These are phyloP conservation scores for Arthrobotrys musiformis DNA, from an alignment of 2,329 filamentous ascomycete genomes.

Conservation along the genomic window DNA sequence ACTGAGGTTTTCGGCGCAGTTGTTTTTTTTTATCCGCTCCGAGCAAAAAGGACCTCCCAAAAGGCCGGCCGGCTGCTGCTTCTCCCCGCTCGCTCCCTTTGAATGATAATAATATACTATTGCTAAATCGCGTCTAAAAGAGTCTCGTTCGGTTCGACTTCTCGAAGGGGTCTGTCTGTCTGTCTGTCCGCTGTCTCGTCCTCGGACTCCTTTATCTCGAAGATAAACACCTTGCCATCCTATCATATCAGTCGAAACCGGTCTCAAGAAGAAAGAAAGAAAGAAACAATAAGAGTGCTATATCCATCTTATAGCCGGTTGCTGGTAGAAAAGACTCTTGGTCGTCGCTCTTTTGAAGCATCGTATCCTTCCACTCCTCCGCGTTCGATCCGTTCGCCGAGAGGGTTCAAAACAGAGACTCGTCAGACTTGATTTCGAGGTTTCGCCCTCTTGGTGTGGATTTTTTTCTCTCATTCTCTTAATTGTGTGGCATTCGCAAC, in stretches of 20 bases:
- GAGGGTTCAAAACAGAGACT: slow-evolving; percentile 1
- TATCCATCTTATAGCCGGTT: slow-evolving; percentile 12
- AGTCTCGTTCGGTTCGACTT: neutral
- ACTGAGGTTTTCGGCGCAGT: slow-evolving; percentile 39
- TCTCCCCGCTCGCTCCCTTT: neutral
- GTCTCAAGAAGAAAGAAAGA: neutral
- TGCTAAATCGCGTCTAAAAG: slow-evolving; percentile 15
- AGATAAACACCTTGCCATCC: neutral
- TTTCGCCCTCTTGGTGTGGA: slow-evolving; percentile 24
- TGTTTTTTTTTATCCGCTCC: slow-evolving; percentile 36
- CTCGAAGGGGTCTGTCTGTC: neutral
- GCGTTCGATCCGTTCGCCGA: neutral
- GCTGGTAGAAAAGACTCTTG: slow-evolving; percentile 22
- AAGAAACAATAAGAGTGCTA: neutral
- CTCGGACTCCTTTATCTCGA: neutral
- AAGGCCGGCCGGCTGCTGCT: slow-evolving; percentile 21
- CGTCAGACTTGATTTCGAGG: neutral
- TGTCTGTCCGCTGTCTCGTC: neutral
- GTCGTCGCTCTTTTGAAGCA: slow-evolving; percentile 32
- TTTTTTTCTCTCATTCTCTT: too few relatives aligned
- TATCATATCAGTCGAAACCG: neutral
- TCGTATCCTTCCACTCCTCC: neutral
- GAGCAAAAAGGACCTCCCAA: slow-evolving; percentile 21
- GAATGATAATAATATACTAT: neutral
- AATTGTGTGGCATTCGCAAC: slow-evolving; percentile 36